Evolutionary conservation across 202 grass and related monocot genomes (phyloP), one percentile per base, ranked within the genome.

Genomic region (Carex sylvatica): DNA sequence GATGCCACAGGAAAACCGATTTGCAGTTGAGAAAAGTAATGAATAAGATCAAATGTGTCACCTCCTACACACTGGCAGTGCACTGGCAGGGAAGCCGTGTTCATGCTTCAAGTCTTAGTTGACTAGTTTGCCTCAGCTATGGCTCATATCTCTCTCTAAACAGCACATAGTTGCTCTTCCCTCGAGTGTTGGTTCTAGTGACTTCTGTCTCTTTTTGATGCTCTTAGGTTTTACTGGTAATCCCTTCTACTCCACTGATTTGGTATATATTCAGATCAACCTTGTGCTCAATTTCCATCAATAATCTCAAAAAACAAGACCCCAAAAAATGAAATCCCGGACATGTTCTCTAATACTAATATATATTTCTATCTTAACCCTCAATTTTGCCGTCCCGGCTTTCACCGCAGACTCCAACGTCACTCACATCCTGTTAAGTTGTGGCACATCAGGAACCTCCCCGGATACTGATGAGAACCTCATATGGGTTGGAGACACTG

Each of bases 371-470:
- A 26, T 91, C 15, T 5, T 76, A 52, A 44, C 63, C 66, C 0
- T 24, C 47, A 38, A 73, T 51, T 23, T 70, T 6, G 66, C 79
- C 7, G 6, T 18, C 28, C 82, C 80, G 61, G 84, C 70, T n/a
- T 35, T 76, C 10, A 79, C 18, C 6, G 81, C 19, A 8, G 61
- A 42, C 13, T 16, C 87, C 9, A 13, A 35, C 12, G 33, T 22
- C 14, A 31, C 93, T 0, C 53, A 63, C 4, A 86, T 93, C 66
- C 86, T 90, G 35, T 22, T 97, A n/a, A 90, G 81, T 69, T 97
- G 94, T 65, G 94, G 94, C 26, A 35, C 86, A 47, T 86, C 84
- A 16, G 79, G 23, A 60, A 20, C 19, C 26, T 49, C 28, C 6
- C 69, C 10, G 4, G 94, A 89, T 40, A 3, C 70, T 24, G 46